A percentile compares a stretch with the other conserved stretches of the same genome.
Evolutionary conservation across 345 rosid species (phyloP).

Genomic region (Triadica sebifera): DNA sequence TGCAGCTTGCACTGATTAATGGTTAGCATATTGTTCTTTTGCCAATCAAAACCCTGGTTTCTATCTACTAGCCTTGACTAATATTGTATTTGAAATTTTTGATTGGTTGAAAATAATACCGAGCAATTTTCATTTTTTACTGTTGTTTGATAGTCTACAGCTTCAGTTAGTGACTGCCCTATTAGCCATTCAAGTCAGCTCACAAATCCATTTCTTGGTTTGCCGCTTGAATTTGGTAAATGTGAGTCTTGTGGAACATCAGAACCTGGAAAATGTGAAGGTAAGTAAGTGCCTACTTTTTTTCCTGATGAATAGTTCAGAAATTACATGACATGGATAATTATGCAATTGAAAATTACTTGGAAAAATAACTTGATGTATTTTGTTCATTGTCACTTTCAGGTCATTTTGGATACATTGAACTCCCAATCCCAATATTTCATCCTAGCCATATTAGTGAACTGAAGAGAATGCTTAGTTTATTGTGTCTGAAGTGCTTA

Average conservation of each 20-base stretch:
- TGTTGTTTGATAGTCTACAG: slow-evolving; percentile 41
- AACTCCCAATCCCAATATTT: slow-evolving; percentile 79
- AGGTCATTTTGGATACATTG: slow-evolving; percentile 94
- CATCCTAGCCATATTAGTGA: slow-evolving; percentile 85
- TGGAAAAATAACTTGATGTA: not conserved
- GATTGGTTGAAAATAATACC: not conserved
- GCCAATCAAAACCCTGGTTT: too few relatives aligned
- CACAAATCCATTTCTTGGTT: slow-evolving; percentile 77
- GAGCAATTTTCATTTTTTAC: slow-evolving; percentile 12
- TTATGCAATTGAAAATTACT: not conserved
- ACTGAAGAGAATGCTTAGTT: slow-evolving; percentile 67
- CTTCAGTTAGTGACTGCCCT: slow-evolving; percentile 67
- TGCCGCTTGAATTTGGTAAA: slow-evolving; percentile 88
- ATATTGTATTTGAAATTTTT: not conserved
- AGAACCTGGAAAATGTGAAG: slow-evolving; percentile 84
- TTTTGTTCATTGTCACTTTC: slow-evolving; percentile 27
- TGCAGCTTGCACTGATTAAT: not conserved
- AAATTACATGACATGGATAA: not conserved
- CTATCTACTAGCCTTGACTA: not conserved
- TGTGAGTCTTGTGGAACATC: slow-evolving; percentile 91
- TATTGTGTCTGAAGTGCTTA: slow-evolving; percentile 82
- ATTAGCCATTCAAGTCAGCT: slow-evolving; percentile 77
- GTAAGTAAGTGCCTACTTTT: slow-evolving; percentile 30
- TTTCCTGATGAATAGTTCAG: not conserved
- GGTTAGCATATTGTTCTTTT: too few relatives aligned